Base-by-base conservation (phyloP, 208 protist species). In the Herpetomonas samuelpessoai region DNA sequence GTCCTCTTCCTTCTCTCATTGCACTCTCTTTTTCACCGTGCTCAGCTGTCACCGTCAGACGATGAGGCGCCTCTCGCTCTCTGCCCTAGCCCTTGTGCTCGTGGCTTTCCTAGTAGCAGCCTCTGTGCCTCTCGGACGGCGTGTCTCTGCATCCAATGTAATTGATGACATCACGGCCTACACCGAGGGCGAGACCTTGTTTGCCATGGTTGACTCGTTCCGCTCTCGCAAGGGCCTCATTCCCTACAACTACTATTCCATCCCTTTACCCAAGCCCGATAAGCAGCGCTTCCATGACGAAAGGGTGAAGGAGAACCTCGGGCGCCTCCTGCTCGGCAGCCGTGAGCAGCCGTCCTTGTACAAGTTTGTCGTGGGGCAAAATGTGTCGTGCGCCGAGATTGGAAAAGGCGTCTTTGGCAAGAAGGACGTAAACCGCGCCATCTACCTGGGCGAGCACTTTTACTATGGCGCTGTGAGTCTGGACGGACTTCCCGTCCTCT, bases 321-420 rank as follows among this genome's bases (percentile, higher is more conserved):
- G 97, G 19, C 91, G 98, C 64, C 71, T 98, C 25, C 68, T 99
- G 26, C 72, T 80, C 18, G 98, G 98, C 38, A 96, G 98, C 66
- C 68, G 79, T 47, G 95, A 99, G 29, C 73, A 95, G 62, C 97
- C 89, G 18, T 98, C 97, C 10, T 46, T 70, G 14, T 99, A 97
- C 57, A 48, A 54, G 25, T 71, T 92, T 29, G 57, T 12, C 1
- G 71, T 92, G 2, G 31, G 18, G 1, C 1, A 62, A n/a, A 62
- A 88, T 51, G 51, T 59, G 30, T 26, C 21, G 63, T 91, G 81
- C 65, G 31, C 61, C 14, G 25, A 14, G 29, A n/a, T 90, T 26
- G 88, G 83, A 45, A 26, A 12, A 16, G 66, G 72, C 2, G 1
- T 19, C 0, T 79, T 82, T 26, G 59, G 14, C 0, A 1, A 18